Percentiles rank a stretch among this genome's conserved stretches.
These are phyloP conservation scores for Xylariales sp. DNA, from an alignment of 2,329 filamentous ascomycete species.

Conservation along the genomic window DNA sequence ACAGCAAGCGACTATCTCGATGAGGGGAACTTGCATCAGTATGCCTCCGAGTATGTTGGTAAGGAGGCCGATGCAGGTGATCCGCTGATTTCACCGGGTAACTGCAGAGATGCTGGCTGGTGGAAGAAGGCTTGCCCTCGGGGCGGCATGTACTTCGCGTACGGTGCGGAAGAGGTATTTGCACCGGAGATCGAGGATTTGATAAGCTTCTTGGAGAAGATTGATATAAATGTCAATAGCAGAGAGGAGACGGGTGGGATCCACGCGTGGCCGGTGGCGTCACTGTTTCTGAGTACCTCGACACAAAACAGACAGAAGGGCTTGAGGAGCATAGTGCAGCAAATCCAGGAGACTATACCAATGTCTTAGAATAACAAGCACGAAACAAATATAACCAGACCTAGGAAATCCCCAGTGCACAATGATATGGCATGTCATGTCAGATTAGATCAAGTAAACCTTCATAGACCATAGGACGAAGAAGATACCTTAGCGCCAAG, in stretches of 20 bases:
- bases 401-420: neutral
- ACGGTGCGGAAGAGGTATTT: constrained; percentile 74
- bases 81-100: constrained; percentile 63
- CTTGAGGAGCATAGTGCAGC: constrained; percentile 36
- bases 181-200: constrained; percentile 63
- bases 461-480: constrained; percentile 34
- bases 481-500: constrained; percentile 42
- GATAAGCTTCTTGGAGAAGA: constrained; percentile 48
- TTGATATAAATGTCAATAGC: constrained; percentile 49
- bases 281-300: constrained; percentile 48
- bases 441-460: constrained; percentile 65
- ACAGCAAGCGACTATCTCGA: constrained; percentile 75
- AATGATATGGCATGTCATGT: constrained; percentile 28
- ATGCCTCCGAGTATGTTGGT: constrained; percentile 66
- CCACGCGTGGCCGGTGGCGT: constrained; percentile 78
- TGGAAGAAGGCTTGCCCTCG: constrained; percentile 65
- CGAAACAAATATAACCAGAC: neutral
- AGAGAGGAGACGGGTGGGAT: constrained; percentile 62
- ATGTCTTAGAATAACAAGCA: constrained; percentile 9
- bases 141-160: constrained; percentile 65
- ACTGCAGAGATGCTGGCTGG: constrained; percentile 58
- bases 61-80: constrained; percentile 42
- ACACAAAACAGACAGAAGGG: constrained; percentile 48
- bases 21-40: constrained; percentile 58
- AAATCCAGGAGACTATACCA: constrained; percentile 31